A percentile compares a stretch with the other conserved stretches of the same genome.
These are phyloP conservation scores for Solanum pinnatisectum DNA, from an alignment of 257 asterid genomes.

Conservation along the genomic window DNA sequence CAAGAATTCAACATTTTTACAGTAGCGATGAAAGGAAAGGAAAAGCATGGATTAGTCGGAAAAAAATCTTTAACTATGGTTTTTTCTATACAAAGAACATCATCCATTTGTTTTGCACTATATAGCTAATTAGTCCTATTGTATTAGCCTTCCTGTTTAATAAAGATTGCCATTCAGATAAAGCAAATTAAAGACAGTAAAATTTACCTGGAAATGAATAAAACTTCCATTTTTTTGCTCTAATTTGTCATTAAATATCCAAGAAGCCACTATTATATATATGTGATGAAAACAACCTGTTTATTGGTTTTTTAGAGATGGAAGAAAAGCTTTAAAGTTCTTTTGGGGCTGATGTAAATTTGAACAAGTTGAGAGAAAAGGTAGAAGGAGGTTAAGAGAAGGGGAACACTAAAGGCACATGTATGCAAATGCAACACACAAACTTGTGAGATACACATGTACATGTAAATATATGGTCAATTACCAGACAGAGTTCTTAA, in stretches of 20 bases:
- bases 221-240: not conserved
- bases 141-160: not conserved
- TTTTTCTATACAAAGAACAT: not conserved
- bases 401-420: not conserved
- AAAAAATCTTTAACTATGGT: not conserved
- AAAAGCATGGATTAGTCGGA: not conserved
- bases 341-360: not conserved
- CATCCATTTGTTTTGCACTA: not conserved
- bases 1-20: not conserved
- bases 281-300: not conserved
- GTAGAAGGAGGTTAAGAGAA: not conserved
- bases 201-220: not conserved
- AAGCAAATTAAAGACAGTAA: not conserved
- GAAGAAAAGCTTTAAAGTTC: not conserved
- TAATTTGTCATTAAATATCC: not conserved
- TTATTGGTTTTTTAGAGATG: not conserved
- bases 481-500: not conserved
- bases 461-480: not conserved
- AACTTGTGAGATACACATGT: not conserved
- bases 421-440: constrained; percentile 3
- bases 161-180: not conserved
- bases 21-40: not conserved
- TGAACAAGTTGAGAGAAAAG: not conserved
- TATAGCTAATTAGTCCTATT: not conserved
- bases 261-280: not conserved